Evolutionary conservation across 305 asterid species (phyloP).

Genomic region (Rubia tinctorum): DNA sequence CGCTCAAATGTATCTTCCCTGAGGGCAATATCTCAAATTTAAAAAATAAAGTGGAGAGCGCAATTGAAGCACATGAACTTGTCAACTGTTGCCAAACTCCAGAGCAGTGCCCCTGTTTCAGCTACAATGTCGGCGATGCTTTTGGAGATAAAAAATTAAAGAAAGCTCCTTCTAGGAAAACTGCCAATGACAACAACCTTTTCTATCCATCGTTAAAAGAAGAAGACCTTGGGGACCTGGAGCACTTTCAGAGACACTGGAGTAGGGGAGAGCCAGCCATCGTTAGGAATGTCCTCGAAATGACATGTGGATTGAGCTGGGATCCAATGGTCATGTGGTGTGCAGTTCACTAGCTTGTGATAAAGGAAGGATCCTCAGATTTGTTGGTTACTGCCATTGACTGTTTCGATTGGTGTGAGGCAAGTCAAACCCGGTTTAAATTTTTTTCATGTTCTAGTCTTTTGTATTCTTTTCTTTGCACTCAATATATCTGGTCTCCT

Average conservation of each 20-base stretch:
- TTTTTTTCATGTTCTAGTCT: not conserved
- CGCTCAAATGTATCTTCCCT: conserved; percentile 40
- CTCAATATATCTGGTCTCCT: not conserved
- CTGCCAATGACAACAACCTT: conserved; percentile 47
- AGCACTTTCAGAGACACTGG: conserved; percentile 64
- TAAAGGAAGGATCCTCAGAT: conserved; percentile 39
- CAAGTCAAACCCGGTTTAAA: conserved; percentile 12
- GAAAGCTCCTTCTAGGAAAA: conserved; percentile 39
- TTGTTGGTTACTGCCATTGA: conserved; percentile 51
- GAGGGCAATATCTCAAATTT: conserved; percentile 38
- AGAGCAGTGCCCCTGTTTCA: conserved; percentile 37
- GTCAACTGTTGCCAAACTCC: conserved; percentile 18
- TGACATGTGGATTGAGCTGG: conserved; percentile 57
- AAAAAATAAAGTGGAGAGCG: conserved; percentile 31
- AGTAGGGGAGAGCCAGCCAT: conserved; percentile 52
- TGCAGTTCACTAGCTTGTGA: conserved; percentile 36
- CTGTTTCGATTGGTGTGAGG: conserved; percentile 66
- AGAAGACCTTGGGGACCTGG: conserved; percentile 36
- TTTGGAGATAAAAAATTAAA: conserved; percentile 21
- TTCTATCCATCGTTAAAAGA: conserved; percentile 50
- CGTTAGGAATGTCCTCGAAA: conserved; percentile 38
- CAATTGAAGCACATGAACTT: conserved; percentile 19
- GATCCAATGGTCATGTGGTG: conserved; percentile 75
- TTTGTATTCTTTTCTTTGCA: not conserved
- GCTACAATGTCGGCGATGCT: conserved; percentile 16